These are phyloP conservation scores for Phlyctochytrium arcticum DNA, from an alignment of 192 early-diverging fungal species.

Conservation along the genomic window DNA sequence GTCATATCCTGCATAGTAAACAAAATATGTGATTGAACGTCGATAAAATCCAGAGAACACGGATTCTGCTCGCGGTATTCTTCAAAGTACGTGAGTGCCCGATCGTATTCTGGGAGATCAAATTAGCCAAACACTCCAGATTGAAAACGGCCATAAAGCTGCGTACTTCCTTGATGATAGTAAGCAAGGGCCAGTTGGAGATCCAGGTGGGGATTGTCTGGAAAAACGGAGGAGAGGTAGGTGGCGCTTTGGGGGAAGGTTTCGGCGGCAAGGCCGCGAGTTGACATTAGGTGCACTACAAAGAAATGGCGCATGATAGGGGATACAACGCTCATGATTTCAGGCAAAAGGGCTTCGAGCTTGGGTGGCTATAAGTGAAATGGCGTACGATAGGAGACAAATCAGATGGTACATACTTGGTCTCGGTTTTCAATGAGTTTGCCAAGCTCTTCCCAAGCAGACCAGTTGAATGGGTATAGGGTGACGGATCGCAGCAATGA, in stretches of 20 bases:
- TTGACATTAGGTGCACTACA: conserved; percentile 15
- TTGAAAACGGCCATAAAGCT: not conserved
- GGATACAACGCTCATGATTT: conserved; percentile 3
- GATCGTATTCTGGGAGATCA: conserved; percentile 58
- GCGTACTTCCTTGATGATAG: conserved; percentile 12
- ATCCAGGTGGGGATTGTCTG: conserved; percentile 33
- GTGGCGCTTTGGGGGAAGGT: not conserved
- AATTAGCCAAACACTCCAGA: not conserved
- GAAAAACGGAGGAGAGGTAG: conserved; percentile 8
- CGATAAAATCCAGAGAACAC: conserved; percentile 72
- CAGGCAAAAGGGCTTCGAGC: not conserved
- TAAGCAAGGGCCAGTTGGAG: conserved; percentile 17
- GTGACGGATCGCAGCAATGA: conserved; percentile 63
- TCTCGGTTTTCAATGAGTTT: conserved; percentile 14
- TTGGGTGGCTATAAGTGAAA: not conserved
- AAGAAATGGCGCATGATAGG: conserved; percentile 21
- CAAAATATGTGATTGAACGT: conserved; percentile 83
- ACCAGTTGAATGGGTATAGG: conserved; percentile 83
- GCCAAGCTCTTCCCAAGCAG: conserved; percentile 81
- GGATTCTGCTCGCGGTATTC: conserved; percentile 69
- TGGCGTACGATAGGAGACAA: not conserved
- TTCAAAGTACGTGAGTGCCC: conserved; percentile 66
- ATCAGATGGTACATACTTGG: conserved; percentile 6
- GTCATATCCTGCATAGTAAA: conserved; percentile 69
- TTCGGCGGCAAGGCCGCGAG: not conserved